Percentiles rank a stretch among this genome's conserved stretches.
phyloP scores from a whole-genome alignment of 1,284 basidiomycete genomes.

The Xanthoconium separans region DNA sequence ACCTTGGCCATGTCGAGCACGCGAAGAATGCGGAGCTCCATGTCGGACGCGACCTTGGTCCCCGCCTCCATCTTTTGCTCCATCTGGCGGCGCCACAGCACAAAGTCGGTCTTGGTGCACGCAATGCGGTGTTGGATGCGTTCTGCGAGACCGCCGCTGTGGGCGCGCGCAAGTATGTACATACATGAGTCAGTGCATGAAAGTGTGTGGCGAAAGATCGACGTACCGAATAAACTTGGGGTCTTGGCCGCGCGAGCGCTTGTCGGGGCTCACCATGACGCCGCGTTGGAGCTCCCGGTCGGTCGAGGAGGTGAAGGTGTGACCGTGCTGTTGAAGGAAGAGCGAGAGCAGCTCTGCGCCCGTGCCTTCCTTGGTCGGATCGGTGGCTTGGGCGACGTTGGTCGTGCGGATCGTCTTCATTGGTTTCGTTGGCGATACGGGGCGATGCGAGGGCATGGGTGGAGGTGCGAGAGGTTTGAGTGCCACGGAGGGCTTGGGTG shows the following conservation, averaged over 20 bases:
- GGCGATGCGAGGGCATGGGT: conserved; percentile 8
- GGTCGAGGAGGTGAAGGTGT: conserved; percentile 29
- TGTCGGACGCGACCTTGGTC: conserved; percentile 28
- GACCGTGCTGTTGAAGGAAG: conserved; percentile 38
- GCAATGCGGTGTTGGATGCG: conserved; percentile 41
- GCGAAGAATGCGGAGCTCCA: conserved; percentile 36
- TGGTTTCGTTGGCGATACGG: conserved; percentile 21
- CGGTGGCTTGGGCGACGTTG: conserved; percentile 40
- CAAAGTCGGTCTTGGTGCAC: conserved; percentile 40
- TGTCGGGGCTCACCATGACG: conserved; percentile 35
- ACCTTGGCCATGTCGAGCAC: conserved; percentile 31
- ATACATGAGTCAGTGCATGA: not conserved
- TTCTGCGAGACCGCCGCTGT: conserved; percentile 49
- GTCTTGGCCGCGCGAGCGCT: conserved; percentile 27
- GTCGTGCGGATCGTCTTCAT: conserved; percentile 46
- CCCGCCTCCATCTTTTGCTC: conserved; percentile 30
- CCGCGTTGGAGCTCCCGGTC: conserved; percentile 41
- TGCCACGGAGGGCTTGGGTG: conserved; percentile 12
- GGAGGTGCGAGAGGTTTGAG: conserved; percentile 30
- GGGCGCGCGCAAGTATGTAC: not conserved
- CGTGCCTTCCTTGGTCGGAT: conserved; percentile 41
- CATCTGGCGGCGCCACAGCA: conserved; percentile 50
- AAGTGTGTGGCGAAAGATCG: no score
- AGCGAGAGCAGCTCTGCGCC: conserved; percentile 39
- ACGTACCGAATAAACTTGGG: conserved; percentile 33